A percentile compares a stretch with the other conserved stretches of the same genome.
Evolutionary conservation across 768 basidiomycete genomes (phyloP).

Genomic region (Boletus rubescentipes): DNA sequence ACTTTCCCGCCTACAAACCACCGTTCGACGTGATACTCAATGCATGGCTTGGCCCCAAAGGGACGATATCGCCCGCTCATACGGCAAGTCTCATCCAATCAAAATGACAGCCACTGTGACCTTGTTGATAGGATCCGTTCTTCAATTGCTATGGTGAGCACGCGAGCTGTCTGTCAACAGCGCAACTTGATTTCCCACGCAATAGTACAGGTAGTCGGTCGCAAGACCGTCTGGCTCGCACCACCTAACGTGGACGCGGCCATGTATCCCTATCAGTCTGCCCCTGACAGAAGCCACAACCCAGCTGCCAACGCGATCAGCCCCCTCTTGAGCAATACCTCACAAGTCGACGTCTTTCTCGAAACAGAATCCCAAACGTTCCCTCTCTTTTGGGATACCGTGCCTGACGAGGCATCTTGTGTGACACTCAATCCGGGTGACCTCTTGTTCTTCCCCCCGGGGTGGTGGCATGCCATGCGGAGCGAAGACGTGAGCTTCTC

Average conservation of each 20-base stretch:
- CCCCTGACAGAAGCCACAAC: slow-evolving; percentile 29
- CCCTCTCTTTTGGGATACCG: slow-evolving; percentile 55
- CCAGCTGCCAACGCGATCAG: slow-evolving; percentile 39
- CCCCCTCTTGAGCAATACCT: slow-evolving; percentile 76
- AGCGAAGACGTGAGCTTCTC: slow-evolving; percentile 82
- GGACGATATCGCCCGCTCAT: slow-evolving; percentile 87
- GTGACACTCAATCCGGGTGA: slow-evolving; percentile 79
- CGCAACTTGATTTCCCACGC: slow-evolving; percentile 8
- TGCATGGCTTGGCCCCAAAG: slow-evolving; percentile 79
- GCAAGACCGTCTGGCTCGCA: slow-evolving; percentile 91
- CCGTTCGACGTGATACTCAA: slow-evolving; percentile 71
- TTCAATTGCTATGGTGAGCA: slow-evolving; percentile 83
- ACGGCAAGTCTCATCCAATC: slow-evolving; percentile 50
- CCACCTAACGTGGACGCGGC: slow-evolving; percentile 54
- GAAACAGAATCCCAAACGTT: slow-evolving; percentile 31
- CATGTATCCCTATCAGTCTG: slow-evolving; percentile 57
- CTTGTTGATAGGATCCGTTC: slow-evolving; percentile 74
- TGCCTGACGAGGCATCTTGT: slow-evolving; percentile 57
- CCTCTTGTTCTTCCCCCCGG: slow-evolving; percentile 83
- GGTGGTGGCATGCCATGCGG: slow-evolving; percentile 95
- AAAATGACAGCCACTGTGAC: slow-evolving; percentile 3
- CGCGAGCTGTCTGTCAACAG: background rate
- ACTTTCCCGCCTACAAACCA: slow-evolving; percentile 53
- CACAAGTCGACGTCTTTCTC: slow-evolving; percentile 74
- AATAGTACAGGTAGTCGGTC: slow-evolving; percentile 83